These are phyloP conservation scores for Aspergillus unguis DNA, from an alignment of 2,329 filamentous ascomycete genomes.

Conservation along the genomic window DNA sequence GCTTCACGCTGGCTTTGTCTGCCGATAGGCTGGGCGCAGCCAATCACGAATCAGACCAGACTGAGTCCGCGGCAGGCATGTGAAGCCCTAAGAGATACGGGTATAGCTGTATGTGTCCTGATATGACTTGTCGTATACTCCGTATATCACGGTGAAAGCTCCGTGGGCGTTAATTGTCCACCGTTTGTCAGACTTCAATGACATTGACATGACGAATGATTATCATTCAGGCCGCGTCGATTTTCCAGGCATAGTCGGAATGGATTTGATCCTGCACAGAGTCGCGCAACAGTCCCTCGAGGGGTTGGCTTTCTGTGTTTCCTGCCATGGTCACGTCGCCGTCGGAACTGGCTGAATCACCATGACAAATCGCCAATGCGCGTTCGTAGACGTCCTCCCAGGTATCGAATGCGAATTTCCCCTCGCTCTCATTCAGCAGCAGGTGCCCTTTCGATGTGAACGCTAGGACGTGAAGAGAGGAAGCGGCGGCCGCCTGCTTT, in stretches of 20 bases:
- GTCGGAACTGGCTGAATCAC: constrained; percentile 35
- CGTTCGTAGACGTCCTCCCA: constrained; percentile 69
- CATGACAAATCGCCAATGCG: constrained; percentile 65
- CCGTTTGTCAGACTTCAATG: not conserved
- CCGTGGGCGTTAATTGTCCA: not conserved
- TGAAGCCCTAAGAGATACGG: not conserved
- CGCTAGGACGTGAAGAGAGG: constrained; percentile 76
- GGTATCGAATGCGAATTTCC: constrained; percentile 68
- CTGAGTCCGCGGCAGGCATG: not conserved
- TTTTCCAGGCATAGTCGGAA: constrained; percentile 39
- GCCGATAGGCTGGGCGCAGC: not conserved
- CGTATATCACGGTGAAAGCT: not conserved
- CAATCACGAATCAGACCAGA: not conserved
- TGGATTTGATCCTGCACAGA: constrained; percentile 57
- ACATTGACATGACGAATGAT: not conserved
- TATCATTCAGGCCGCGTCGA: constrained; percentile 32
- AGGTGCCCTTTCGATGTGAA: constrained; percentile 73
- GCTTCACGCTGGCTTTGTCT: not conserved
- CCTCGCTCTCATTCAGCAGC: constrained; percentile 77
- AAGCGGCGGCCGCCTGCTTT: constrained; percentile 59
- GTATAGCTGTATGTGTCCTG: not conserved
- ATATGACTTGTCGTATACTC: not conserved
- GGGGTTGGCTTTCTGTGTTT: constrained; percentile 40
- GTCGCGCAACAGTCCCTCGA: constrained; percentile 62
- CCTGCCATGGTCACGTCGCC: constrained; percentile 46